Base-by-base conservation (phyloP, 179 eudicot species). In the Dionaea muscipula region DNA sequence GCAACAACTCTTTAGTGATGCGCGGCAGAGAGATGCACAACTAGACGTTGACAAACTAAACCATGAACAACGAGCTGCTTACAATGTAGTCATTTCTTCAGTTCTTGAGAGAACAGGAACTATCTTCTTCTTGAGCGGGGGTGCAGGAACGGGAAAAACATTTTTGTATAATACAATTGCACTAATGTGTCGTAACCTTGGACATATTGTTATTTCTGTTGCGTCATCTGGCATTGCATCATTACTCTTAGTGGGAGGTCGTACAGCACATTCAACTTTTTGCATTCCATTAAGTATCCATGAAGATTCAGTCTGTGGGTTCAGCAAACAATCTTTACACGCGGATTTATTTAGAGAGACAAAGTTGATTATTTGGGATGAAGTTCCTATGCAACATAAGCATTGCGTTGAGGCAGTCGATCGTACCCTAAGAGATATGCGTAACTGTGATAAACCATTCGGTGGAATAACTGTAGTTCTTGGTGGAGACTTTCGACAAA, bases 321-420 rank as follows among this genome's bases (percentile, higher is more conserved):
- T 60, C 0, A 26, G 14, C 2, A 46, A 46, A 1, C 43, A 52
- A 9, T 60, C 55, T 2, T 27, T 51, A 4, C 7, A 38, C 0
- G 57, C 52, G 3, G 31, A 61, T 0, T 20, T 71, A 0, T 19
- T 51, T 0, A 12, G 11, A 0, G 7, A 48, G 13, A 13, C 53
- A 2, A n/a, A 41, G 0, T 12, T 68, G 0, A 45, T 68, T 3
- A 58, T 69, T 27, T 68, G 68, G 64, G 57, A 64, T 25, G 67
- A 61, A 27, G 56, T 66, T 2, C 60, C 55, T 8, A 61, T 61
- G 63, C 15, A 7, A 3, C 40, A 65, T 24, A 61, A 12, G 1
- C 23, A 18, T 53, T 20, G 26, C 0, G 56, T 71, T 53, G 68
- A 61, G 38, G 35, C 1, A 31, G 35, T 31, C 5, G 35, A 31